Base-by-base conservation (phyloP, 1,284 basidiomycete genomes). In the Sporisorium reilianum region DNA sequence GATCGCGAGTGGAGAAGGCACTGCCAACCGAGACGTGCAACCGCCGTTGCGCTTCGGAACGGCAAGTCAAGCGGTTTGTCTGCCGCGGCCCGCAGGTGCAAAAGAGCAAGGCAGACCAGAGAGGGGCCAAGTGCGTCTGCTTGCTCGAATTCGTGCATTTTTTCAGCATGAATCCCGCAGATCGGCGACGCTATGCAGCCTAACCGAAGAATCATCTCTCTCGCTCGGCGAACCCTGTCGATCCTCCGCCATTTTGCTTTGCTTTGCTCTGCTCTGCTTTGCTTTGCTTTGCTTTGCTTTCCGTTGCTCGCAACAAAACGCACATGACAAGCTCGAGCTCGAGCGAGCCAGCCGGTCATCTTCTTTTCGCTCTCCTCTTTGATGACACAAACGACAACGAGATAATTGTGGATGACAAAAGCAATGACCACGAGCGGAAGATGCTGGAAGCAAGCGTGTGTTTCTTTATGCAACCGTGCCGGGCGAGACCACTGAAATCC, bases 211-310 rank as follows among this genome's bases (percentile, higher is more conserved):
- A 30, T 30, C 28, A 34, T 7, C 9, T 40, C 18, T 42, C 57
- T n/a, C n/a, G n/a, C n/a, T n/a, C n/a, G n/a, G 22, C 38, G 25
- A 38, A 55, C 59, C 59, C 59, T 61, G 45, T 55, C 59, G 59
- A 55, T 62, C 52, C 59, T 62, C 23, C 36, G 1, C 25, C 36
- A 5, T 36, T 56, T 49, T 20, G 10, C 3, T 11, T 36, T 12
- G 22, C 25, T 41, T 12, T n/a, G n/a, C n/a, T n/a, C n/a, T n/a
- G n/a, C n/a, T n/a, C n/a, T n/a, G n/a, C n/a, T n/a, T n/a, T n/a
- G n/a, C n/a, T n/a, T n/a, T n/a, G n/a, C n/a, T n/a, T n/a, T n/a
- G n/a, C n/a, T n/a, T n/a, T n/a, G n/a, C n/a, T n/a, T n/a, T n/a
- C n/a, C n/a, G n/a, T n/a, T n/a, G n/a, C n/a, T n/a, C n/a, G n/a